These are phyloP conservation scores for Aegilops tauschii DNA, from an alignment of 176 grass and related monocot species.

Conservation along the genomic window DNA sequence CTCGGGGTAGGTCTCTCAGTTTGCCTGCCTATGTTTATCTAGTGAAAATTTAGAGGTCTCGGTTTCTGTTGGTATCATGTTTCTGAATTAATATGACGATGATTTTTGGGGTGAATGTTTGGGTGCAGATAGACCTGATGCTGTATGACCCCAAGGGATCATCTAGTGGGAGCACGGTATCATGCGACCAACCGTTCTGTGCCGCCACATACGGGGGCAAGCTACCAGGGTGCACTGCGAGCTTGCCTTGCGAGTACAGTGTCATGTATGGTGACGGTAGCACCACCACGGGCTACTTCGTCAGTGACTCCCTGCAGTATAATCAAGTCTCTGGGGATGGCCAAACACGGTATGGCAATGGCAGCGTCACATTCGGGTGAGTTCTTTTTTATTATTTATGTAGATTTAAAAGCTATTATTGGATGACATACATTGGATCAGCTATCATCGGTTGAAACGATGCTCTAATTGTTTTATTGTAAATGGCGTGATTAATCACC, in stretches of 20 bases:
- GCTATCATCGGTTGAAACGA: not conserved
- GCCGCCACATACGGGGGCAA: slow-evolving; percentile 39
- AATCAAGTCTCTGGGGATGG: slow-evolving; percentile 73
- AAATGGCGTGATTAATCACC: not conserved
- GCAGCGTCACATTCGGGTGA: slow-evolving; percentile 75
- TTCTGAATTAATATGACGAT: not conserved
- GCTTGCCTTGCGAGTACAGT: slow-evolving; percentile 68
- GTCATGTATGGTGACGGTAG: slow-evolving; percentile 88
- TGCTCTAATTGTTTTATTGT: not conserved
- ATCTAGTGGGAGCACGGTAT: slow-evolving; percentile 29
- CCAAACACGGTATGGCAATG: slow-evolving; percentile 49
- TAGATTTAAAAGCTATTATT: not conserved
- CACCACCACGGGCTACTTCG: slow-evolving; percentile 65
- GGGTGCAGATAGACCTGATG: slow-evolving; percentile 68
- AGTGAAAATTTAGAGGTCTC: not conserved
- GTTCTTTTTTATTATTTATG: not conserved
- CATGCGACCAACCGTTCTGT: slow-evolving; percentile 65
- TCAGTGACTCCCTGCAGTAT: slow-evolving; percentile 67
- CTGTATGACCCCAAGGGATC: slow-evolving; percentile 85
- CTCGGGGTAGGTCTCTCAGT: slow-evolving; percentile 50
- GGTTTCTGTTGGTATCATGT: not conserved
- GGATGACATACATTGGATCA: not conserved
- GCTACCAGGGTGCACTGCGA: slow-evolving; percentile 43
- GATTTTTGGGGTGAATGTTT: not conserved
- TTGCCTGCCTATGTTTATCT: too few species aligned